Evolutionary conservation across 208 protist species (phyloP), one percentile per base, ranked within the genome.

Genomic region (Acanthamoeba triangularis): DNA sequence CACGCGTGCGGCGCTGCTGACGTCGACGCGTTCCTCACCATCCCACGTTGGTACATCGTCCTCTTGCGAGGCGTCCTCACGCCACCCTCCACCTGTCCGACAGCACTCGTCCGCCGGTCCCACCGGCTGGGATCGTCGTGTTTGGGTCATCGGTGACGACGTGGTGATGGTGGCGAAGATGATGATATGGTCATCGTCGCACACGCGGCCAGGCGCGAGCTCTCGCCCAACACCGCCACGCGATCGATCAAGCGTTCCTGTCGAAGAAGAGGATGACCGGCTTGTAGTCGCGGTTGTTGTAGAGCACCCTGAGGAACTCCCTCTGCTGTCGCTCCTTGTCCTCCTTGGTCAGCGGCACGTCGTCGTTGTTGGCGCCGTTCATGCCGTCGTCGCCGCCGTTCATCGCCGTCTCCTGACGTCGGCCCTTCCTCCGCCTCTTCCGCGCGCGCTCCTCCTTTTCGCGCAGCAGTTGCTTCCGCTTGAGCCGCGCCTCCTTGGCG

Each of bases 201-300:
- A 56, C 16, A 2, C 52, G 18, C 16, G n/a, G n/a, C 52, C 13
- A 56, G 52, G 52, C 52, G 10, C 16, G 10, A 23, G 52, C 1
- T n/a, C n/a, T 41, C 16, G 41, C 72, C 7, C n/a, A 6, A 80
- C n/a, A 16, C n/a, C 35, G 10, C 67, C n/a, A 10, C n/a, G 3
- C n/a, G 35, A 20, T 16, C 4, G 35, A 80, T 90, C 56, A 90
- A 33, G 82, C 47, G 47, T 90, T 90, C 5, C 82, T 13, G 90
- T 94, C 65, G 37, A 94, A 80, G 47, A 94, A 94, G 44, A 94
- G 90, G 41, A 94, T 80, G 65, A 94, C 90, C 25, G 90, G 90
- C 44, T 94, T 94, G 90, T 72, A 78, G 63, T 72, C 41, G 63
- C 52, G 90, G 35, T 94, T 94, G 44, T 69, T 69, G 59, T 91